Evolutionary conservation across 805 yeast genomes (phyloP), one percentile per base, ranked within the genome.

Genomic region (Yamadazyma sp.): DNA sequence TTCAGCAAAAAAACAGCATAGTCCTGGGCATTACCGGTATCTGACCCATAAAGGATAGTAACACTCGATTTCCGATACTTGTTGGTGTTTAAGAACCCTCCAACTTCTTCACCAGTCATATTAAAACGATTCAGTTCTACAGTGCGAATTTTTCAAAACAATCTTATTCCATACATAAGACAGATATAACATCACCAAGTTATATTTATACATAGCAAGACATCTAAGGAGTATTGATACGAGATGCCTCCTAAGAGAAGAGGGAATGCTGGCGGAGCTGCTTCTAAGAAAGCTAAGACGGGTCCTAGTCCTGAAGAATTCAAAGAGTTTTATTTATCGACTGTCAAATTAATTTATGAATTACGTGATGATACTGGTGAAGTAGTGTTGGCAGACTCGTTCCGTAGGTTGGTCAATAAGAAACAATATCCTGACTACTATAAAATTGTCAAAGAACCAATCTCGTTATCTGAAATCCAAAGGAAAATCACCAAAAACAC

Each of bases 11-110:
- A 69, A 26, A 73, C 70, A 0, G 97, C 96, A 50, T 76, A 81
- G 49, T 91, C 97, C 49, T 83, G 85, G 1, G 96, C 75, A 50
- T 85, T 89, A 0, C 97, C 98, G 0, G 97, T 86, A 53, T 89
- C 98, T 1, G 96, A 81, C 0, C 97, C 97, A 57, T 83, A 89
- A 1, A 93, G 62, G 5, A 93, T 75, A 13, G 78, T 76, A 8
- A 84, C 65, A 2, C 52, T 33, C 7, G 36, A 33, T 15, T 33
- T 33, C n/a, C 19, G 24, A 30, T 30, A n/a, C n/a, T n/a, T n/a
- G n/a, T n/a, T n/a, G n/a, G n/a, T n/a, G n/a, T n/a, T n/a, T 22
- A 11, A 22, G 11, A 9, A 22, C 11, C 23, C 11, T 9, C 23
- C 23, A 22, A 11, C 11, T 22, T 11, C 23, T 9, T 11, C 23